phyloP scores from a whole-genome alignment of 257 asterid species.

The Penstemon eatonii region DNA sequence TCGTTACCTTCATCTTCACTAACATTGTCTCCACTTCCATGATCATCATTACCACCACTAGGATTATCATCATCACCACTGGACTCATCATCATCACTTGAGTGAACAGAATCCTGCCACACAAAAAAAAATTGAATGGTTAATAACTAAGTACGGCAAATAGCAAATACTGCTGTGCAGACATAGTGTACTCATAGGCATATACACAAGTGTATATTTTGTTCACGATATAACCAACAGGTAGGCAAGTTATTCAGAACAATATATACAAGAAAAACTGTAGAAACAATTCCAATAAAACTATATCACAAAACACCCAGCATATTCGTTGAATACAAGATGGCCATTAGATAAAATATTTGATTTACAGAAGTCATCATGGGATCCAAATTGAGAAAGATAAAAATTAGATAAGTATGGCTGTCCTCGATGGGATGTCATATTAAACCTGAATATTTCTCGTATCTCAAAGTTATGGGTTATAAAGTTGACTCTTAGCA shows the following conservation, averaged over 20 bases:
- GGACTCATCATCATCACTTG: constrained; percentile 39
- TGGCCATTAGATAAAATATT: neutral
- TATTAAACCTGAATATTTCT: neutral
- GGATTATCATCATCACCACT: neutral
- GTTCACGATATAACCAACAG: neutral
- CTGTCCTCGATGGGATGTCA: neutral
- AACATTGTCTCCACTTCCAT: constrained; percentile 25
- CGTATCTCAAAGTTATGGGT: neutral
- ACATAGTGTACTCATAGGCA: neutral
- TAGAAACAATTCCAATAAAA: neutral
- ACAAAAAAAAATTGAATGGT: neutral
- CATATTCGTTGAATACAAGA: neutral
- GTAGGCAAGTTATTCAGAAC: neutral
- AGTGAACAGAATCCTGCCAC: constrained; percentile 52
- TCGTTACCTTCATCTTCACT: constrained; percentile 36
- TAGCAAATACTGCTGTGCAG: neutral
- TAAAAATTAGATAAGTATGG: too few species aligned
- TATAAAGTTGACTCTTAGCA: neutral
- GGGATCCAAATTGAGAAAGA: neutral
- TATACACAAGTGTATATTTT: neutral
- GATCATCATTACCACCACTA: constrained; percentile 26
- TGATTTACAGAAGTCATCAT: neutral
- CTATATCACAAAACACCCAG: neutral
- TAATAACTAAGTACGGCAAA: neutral
- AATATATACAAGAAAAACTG: neutral